Evolutionary conservation across 306 rosid genomes (phyloP).

Genomic region (Acacia acuminata): DNA sequence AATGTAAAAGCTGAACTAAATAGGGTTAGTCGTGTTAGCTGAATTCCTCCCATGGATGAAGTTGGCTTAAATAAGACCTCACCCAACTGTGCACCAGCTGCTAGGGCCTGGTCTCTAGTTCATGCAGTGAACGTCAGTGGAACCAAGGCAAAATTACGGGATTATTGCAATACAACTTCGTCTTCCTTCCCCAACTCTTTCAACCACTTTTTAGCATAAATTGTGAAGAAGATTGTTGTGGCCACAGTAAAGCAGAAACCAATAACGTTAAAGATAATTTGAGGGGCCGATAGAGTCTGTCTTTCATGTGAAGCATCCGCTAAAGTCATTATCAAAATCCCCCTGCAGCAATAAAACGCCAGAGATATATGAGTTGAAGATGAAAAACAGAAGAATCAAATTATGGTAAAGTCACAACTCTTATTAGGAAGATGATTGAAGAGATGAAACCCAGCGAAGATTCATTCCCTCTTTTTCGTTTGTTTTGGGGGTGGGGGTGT

Average conservation of each 20-base stretch:
- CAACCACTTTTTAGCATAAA: constrained; percentile 63
- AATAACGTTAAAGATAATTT: constrained; percentile 55
- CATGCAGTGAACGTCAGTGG: neutral
- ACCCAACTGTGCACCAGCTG: constrained; percentile 32
- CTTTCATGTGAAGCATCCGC: constrained; percentile 65
- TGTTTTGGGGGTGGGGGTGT: neutral
- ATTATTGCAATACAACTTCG: constrained; percentile 53
- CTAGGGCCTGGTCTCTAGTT: constrained; percentile 1
- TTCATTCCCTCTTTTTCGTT: too few relatives aligned
- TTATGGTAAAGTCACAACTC: neutral
- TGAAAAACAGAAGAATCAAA: neutral
- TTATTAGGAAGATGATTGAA: neutral
- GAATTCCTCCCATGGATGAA: constrained; percentile 40
- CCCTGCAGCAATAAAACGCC: constrained; percentile 52
- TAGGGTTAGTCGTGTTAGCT: constrained; percentile 39
- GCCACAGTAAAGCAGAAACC: constrained; percentile 60
- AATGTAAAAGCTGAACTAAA: constrained; percentile 15
- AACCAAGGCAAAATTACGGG: constrained; percentile 21
- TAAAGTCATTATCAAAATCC: constrained; percentile 71
- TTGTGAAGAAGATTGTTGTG: constrained; percentile 67
- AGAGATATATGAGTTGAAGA: neutral
- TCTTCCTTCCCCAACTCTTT: constrained; percentile 53
- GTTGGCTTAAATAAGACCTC: constrained; percentile 45
- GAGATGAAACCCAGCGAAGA: neutral
- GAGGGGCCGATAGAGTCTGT: constrained; percentile 55